Evolutionary conservation across 106 monocot genomes (phyloP), one percentile per base, ranked within the genome.

Genomic region (Platanthera zijinensis): DNA sequence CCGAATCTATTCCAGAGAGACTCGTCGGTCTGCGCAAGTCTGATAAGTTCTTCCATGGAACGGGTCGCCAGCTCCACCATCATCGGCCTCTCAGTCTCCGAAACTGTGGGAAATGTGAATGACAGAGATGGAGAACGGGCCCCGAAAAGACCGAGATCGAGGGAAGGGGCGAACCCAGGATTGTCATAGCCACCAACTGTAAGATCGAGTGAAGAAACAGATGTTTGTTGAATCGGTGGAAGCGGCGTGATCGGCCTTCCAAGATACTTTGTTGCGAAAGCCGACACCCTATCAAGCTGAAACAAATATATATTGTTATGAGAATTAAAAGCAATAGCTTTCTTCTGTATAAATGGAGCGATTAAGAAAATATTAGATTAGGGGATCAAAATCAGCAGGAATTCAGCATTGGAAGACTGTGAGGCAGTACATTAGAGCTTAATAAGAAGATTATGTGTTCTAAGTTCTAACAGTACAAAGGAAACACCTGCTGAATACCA

Each of bases 281-380:
- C 83, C 10, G 92, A 88, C 5, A 92, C 86, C 59, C 89, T 79
- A 75, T 96, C 92, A 5, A 96, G 85, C 95, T 96, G 86, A 69
- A 77, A 75, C 10, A 71, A 5, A 71, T 2, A 61, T 61, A 17
- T 15, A 61, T 61, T 7, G 12, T 39, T 39, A 39, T 39, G 39
- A 12, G 32, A 39, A 22, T 2, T 21, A 53, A 53, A 63, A 7
- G 56, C 17, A 10, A 61, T 61, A 21, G 4, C 59, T 19, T 19
- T 6, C 18, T 21, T 61, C 59, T 61, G 59, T 18, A 61, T 19
- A 59, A 59, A 59, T 2, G 18, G 10, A 5, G 54, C 4, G 13
- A 17, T 54, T 15, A 54, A 54, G 54, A 54, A 54, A 54, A 13
- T 56, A 6, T 56, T n/a, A 14, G 56, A n/a, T 39, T 39, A 39